These are phyloP conservation scores for Boletus vinaceobasis DNA, from an alignment of 768 basidiomycete genomes.

Conservation along the genomic window DNA sequence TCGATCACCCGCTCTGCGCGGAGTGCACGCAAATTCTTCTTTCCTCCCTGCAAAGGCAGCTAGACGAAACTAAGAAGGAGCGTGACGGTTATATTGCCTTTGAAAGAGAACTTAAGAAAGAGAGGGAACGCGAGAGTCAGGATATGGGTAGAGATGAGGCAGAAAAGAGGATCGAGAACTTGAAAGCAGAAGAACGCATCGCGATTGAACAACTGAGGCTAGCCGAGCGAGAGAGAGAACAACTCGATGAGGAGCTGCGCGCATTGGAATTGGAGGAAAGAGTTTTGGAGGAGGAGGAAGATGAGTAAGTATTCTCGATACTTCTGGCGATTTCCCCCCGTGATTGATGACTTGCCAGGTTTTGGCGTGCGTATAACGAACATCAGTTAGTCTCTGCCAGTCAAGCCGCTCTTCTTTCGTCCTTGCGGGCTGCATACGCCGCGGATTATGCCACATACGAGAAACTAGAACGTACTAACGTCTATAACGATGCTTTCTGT, in stretches of 20 bases:
- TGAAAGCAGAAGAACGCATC: conserved; percentile 64
- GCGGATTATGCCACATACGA: conserved; percentile 75
- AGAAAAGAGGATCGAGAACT: conserved; percentile 67
- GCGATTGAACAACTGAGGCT: conserved; percentile 72
- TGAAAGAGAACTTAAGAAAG: conserved; percentile 81
- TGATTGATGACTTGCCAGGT: conserved; percentile 42
- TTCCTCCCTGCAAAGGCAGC: conserved; percentile 66
- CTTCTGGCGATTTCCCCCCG: background rate
- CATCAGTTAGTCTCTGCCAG: conserved; percentile 63
- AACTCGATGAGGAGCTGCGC: conserved; percentile 69
- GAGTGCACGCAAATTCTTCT: conserved; percentile 90
- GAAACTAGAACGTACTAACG: conserved; percentile 86
- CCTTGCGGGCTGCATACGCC: conserved; percentile 73
- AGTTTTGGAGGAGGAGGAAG: conserved; percentile 76
- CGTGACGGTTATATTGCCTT: conserved; percentile 92
- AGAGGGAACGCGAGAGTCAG: conserved; percentile 69
- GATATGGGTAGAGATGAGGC: conserved; percentile 61
- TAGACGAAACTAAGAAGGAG: conserved; percentile 90
- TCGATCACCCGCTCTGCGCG: conserved; percentile 92
- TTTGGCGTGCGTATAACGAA: conserved; percentile 78
- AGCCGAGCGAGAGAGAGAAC: conserved; percentile 73
- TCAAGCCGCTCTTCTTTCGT: conserved; percentile 65
- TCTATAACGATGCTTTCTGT: conserved; percentile 94
- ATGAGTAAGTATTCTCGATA: conserved; percentile 52
- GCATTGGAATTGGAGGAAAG: conserved; percentile 75